These are phyloP conservation scores for Butyriboletus loyo DNA, from an alignment of 768 basidiomycete genomes.

Conservation along the genomic window DNA sequence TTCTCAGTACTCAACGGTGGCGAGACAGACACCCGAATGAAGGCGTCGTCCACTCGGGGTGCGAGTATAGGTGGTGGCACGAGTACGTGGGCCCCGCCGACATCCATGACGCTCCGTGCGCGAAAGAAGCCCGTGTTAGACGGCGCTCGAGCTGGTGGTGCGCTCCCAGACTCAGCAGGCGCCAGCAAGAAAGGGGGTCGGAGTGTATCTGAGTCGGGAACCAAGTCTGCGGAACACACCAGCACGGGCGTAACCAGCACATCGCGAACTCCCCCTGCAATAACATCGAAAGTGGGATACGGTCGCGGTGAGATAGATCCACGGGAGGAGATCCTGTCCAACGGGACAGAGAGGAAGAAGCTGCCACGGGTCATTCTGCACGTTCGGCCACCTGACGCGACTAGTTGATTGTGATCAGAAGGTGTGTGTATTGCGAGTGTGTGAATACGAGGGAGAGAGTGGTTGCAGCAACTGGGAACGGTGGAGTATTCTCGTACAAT, in stretches of 20 bases:
- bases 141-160: neutral
- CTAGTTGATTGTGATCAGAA: neutral
- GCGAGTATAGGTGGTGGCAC: neutral
- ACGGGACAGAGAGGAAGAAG: slow-evolving; percentile 39
- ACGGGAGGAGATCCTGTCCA: neutral
- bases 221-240: neutral
- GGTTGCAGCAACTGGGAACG: too few relatives aligned
- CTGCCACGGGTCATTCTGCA: slow-evolving; percentile 55
- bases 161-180: neutral
- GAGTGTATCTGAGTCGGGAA: slow-evolving; percentile 4
- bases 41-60: slow-evolving; percentile 2
- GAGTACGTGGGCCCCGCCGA: slow-evolving; percentile 27
- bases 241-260: neutral
- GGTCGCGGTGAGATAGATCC: neutral
- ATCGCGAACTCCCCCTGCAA: neutral
- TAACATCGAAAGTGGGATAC: neutral
- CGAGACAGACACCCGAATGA: neutral
- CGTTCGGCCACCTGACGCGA: slow-evolving; percentile 41
- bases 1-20: slow-evolving; percentile 5
- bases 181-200: neutral
- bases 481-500: too few relatives aligned
- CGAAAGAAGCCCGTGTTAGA: slow-evolving; percentile 32
- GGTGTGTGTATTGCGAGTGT: neutral
- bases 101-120: slow-evolving; percentile 50
- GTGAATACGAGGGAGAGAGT: too few relatives aligned